Percentiles rank a stretch among this genome's conserved stretches.
Evolutionary conservation across 108 stramenopile species (phyloP).

Genomic region (Cyclostephanos invisitatus): DNA sequence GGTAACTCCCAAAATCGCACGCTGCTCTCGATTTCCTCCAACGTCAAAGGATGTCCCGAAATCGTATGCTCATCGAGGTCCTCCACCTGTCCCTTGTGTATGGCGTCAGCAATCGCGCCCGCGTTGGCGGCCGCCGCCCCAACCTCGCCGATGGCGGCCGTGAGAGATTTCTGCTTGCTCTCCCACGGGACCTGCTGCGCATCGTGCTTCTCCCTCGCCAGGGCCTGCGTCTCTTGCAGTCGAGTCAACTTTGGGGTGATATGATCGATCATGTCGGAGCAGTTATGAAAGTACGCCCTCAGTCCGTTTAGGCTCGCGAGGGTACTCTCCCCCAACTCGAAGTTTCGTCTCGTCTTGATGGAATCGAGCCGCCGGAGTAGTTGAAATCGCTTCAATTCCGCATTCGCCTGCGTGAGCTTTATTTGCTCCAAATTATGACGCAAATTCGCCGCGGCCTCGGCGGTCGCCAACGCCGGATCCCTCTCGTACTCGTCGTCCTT

Average conservation of each 20-base stretch:
- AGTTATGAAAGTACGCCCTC: constrained; percentile 72
- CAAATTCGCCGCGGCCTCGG: constrained; percentile 68
- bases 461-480: constrained; percentile 49
- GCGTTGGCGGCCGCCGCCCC: constrained; percentile 55
- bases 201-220: constrained; percentile 57
- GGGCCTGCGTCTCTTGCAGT: constrained; percentile 69
- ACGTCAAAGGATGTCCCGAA: constrained; percentile 46
- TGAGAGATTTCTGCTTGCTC: constrained; percentile 62
- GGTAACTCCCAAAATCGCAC: constrained; percentile 78
- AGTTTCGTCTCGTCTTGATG: constrained; percentile 84
- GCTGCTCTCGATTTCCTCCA: constrained; percentile 78
- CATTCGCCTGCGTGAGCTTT: constrained; percentile 75
- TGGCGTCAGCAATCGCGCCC: constrained; percentile 54
- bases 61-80: constrained; percentile 36
- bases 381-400: constrained; percentile 86
- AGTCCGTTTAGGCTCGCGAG: constrained; percentile 78
- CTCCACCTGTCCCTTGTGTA: constrained; percentile 68
- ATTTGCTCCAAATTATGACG: constrained; percentile 76
- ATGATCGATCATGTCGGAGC: constrained; percentile 67
- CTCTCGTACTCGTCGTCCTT: constrained; percentile 42
- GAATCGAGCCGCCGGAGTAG: constrained; percentile 74
- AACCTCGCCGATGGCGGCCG: constrained; percentile 57
- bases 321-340: constrained; percentile 83
- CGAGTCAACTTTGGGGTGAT: constrained; percentile 59
- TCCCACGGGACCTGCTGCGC: constrained; percentile 68